Evolutionary conservation across 306 rosid species (phyloP).

Genomic region (Dalbergia cochinchinensis): DNA sequence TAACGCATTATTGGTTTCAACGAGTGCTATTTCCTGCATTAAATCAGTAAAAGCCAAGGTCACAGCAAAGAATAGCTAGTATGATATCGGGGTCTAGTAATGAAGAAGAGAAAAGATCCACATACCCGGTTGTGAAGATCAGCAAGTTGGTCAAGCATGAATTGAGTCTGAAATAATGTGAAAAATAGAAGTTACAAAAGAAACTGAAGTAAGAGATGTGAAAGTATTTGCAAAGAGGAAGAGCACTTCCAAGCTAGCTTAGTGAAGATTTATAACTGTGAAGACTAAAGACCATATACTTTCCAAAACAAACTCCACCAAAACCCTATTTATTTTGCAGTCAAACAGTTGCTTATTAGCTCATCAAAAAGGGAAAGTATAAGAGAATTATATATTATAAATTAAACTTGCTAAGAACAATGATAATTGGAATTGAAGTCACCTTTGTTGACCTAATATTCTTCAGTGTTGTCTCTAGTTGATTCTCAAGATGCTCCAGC

Average conservation of each 20-base stretch:
- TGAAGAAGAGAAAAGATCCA: background rate
- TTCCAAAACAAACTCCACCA: background rate
- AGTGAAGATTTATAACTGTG: background rate
- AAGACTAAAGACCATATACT: background rate
- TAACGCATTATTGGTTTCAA: constrained; percentile 65
- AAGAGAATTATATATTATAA: too few species aligned
- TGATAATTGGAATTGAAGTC: constrained; percentile 8
- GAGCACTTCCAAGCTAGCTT: background rate
- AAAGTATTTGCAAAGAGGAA: background rate
- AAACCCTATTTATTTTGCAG: background rate
- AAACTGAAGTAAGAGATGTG: too few species aligned
- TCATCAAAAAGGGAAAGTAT: background rate
- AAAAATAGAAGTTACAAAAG: background rate
- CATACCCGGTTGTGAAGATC: constrained; percentile 83
- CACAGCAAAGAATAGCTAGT: background rate
- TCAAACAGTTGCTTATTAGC: background rate
- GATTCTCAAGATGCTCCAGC: constrained; percentile 80
- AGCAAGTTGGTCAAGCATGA: constrained; percentile 76
- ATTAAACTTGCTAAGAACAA: background rate
- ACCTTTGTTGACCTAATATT: constrained; percentile 89
- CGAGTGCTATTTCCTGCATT: constrained; percentile 76
- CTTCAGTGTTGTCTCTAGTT: constrained; percentile 72
- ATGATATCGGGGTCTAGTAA: background rate
- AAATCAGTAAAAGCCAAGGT: background rate
- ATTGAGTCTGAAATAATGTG: constrained; percentile 64